Percentiles rank a stretch among this genome's conserved stretches.
These are phyloP conservation scores for Spathaspora passalidarum DNA, from an alignment of 805 yeast species.

Conservation along the genomic window DNA sequence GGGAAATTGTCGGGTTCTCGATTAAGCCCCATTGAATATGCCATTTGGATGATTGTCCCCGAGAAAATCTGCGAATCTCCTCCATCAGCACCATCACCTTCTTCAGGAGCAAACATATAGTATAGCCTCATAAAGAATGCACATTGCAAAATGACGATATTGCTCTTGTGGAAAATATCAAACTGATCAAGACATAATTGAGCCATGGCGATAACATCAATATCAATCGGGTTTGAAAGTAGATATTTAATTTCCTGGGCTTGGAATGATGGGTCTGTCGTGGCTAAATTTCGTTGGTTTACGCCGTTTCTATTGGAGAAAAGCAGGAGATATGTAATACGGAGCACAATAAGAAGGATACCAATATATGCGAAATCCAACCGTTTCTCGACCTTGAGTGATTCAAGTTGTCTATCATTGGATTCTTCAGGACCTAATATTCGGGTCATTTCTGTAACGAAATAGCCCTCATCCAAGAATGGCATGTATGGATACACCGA, in stretches of 20 bases:
- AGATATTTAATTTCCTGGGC: conserved; percentile 25
- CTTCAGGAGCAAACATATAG: conserved; percentile 49
- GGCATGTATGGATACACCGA: conserved; percentile 65
- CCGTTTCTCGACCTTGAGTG: conserved; percentile 23
- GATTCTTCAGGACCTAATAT: conserved; percentile 42
- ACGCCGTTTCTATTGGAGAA: conserved; percentile 32
- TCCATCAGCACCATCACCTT: conserved; percentile 59
- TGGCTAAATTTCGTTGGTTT: conserved; percentile 27
- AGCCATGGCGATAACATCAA: conserved; percentile 30
- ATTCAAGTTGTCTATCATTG: conserved; percentile 15
- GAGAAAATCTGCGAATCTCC: conserved; percentile 55
- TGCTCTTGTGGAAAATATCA: conserved; percentile 34
- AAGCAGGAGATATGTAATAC: conserved; percentile 34
- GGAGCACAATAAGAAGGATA: conserved; percentile 28
- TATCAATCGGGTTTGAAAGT: conserved; percentile 27
- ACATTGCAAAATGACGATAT: conserved; percentile 52
- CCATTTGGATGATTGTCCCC: conserved; percentile 63
- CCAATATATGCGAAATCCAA: conserved; percentile 36
- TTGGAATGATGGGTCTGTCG: conserved; percentile 18
- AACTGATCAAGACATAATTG: conserved; percentile 36
- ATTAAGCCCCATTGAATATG: conserved; percentile 62
- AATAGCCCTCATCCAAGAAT: conserved; percentile 56
- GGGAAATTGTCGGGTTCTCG: conserved; percentile 59
- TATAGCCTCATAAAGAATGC: conserved; percentile 52
- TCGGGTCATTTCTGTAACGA: conserved; percentile 39